phyloP scores from a whole-genome alignment of 345 rosid genomes.

The Brassica napus region DNA sequence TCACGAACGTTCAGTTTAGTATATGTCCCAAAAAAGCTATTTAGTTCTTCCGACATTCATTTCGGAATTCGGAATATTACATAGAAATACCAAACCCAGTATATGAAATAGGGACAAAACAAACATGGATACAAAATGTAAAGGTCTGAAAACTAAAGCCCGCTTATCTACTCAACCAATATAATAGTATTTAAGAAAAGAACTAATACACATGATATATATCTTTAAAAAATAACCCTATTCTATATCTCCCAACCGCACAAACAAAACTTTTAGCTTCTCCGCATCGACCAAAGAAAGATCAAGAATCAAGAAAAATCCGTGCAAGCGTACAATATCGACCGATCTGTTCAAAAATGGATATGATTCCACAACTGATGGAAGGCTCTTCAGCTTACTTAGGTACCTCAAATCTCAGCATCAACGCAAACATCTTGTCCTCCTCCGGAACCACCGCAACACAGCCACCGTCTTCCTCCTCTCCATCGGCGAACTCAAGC shows the following conservation, averaged over 20 bases:
- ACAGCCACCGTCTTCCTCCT: slow-evolving; percentile 32
- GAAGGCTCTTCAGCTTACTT: slow-evolving; percentile 33
- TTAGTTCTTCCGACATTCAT: slow-evolving; percentile 9
- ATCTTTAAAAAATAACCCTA: slow-evolving; percentile 28
- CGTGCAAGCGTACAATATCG: background rate
- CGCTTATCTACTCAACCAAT: slow-evolving; percentile 16
- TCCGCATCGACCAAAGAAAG: slow-evolving; percentile 31
- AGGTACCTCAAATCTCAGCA: slow-evolving; percentile 27
- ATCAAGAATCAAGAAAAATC: slow-evolving; percentile 14
- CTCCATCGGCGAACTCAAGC: slow-evolving; percentile 49
- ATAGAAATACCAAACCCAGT: slow-evolving; percentile 24
- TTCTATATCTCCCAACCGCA: slow-evolving; percentile 38
- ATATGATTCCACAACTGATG: slow-evolving; percentile 39
- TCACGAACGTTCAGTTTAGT: slow-evolving; percentile 21
- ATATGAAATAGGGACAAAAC: slow-evolving; percentile 18
- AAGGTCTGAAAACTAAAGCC: slow-evolving; percentile 25
- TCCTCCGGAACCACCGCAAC: slow-evolving; percentile 27
- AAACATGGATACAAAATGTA: slow-evolving; percentile 21
- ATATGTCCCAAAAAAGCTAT: slow-evolving; percentile 10
- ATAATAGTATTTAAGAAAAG: background rate
- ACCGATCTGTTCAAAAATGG: slow-evolving; percentile 23
- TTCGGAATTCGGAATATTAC: background rate
- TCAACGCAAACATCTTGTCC: slow-evolving; percentile 38
- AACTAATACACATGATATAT: slow-evolving; percentile 23
- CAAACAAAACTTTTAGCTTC: slow-evolving; percentile 16